Evolutionary conservation across 805 yeast species (phyloP).

Genomic region (Candida peoriensis): DNA sequence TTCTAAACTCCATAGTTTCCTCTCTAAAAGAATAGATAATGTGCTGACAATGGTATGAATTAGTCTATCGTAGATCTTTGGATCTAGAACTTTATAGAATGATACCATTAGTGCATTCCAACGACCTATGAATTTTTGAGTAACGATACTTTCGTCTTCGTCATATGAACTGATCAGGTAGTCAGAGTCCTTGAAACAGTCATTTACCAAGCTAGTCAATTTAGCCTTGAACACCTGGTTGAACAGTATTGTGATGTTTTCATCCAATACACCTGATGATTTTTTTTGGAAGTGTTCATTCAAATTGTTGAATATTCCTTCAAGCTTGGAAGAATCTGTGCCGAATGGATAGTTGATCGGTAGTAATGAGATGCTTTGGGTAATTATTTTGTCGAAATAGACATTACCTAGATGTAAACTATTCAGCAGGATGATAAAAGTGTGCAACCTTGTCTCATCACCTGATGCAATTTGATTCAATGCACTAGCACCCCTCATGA

Average conservation of each 20-base stretch:
- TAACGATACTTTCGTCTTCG: slow-evolving; percentile 30
- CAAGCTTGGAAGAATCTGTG: slow-evolving; percentile 26
- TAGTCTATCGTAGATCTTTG: slow-evolving; percentile 46
- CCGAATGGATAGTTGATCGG: slow-evolving; percentile 34
- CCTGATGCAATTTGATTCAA: slow-evolving; percentile 34
- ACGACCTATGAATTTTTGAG: slow-evolving; percentile 48
- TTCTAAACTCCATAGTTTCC: slow-evolving; percentile 60
- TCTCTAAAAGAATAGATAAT: slow-evolving; percentile 55
- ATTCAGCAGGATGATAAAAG: slow-evolving; percentile 65
- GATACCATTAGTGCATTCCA: slow-evolving; percentile 70
- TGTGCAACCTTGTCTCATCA: slow-evolving; percentile 46
- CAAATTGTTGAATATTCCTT: slow-evolving; percentile 21
- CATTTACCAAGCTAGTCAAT: slow-evolving; percentile 37
- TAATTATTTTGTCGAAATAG: slow-evolving; percentile 42
- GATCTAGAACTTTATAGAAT: slow-evolving; percentile 52
- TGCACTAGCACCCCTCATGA: slow-evolving; percentile 41
- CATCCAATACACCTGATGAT: slow-evolving; percentile 29
- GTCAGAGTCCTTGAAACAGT: slow-evolving; percentile 30
- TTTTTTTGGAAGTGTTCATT: slow-evolving; percentile 23
- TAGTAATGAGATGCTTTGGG: slow-evolving; percentile 27
- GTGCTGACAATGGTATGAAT: slow-evolving; percentile 45
- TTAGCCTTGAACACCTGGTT: slow-evolving; percentile 43
- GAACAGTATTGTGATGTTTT: slow-evolving; percentile 38
- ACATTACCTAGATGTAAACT: slow-evolving; percentile 60
- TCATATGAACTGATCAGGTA: slow-evolving; percentile 24